A percentile compares a stretch with the other conserved stretches of the same genome.
Conservation (phyloP, 768 basidiomycete genomes). For the Pisolithus marmoratus region DNA sequence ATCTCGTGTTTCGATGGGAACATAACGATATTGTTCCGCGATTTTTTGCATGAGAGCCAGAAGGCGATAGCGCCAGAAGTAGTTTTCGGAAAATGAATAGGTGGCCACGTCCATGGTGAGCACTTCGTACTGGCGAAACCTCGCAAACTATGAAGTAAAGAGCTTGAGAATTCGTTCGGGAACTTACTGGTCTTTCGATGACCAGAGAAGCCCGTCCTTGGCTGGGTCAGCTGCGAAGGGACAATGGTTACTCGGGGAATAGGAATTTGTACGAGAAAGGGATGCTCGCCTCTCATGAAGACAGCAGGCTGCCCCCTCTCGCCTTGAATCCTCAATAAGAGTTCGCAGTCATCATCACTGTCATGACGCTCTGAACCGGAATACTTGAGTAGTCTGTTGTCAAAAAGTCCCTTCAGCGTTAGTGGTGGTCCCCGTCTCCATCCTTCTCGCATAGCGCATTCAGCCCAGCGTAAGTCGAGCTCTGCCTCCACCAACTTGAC, state of each 20-base stretch:
- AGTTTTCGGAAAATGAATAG: slow-evolving; percentile 39
- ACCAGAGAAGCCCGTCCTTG: slow-evolving; percentile 29
- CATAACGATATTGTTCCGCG: slow-evolving; percentile 27
- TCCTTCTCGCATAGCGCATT: slow-evolving; percentile 19
- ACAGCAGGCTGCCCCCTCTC: slow-evolving; percentile 34
- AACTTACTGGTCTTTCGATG: slow-evolving; percentile 24
- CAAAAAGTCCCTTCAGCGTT: slow-evolving; percentile 33
- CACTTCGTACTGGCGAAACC: slow-evolving; percentile 41
- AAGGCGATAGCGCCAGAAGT: slow-evolving; percentile 47
- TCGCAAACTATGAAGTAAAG: slow-evolving; percentile 14
- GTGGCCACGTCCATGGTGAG: slow-evolving; percentile 41
- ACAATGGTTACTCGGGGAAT: background rate
- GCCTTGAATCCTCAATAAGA: slow-evolving; percentile 41
- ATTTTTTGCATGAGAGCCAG: slow-evolving; percentile 43
- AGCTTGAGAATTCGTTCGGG: background rate
- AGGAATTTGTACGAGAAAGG: background rate
- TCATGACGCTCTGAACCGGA: slow-evolving; percentile 9
- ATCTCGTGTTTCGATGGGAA: slow-evolving; percentile 23
- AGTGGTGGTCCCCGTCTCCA: slow-evolving; percentile 19
- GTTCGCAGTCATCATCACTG: slow-evolving; percentile 12
- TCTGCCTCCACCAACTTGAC: slow-evolving; percentile 36
- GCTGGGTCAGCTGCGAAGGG: slow-evolving; percentile 18
- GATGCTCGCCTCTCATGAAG: slow-evolving; percentile 35
- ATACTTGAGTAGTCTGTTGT: slow-evolving; percentile 8
- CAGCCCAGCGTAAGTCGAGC: slow-evolving; percentile 34